Conservation (phyloP, 1,284 basidiomycete genomes). For the Somion occarium region DNA sequence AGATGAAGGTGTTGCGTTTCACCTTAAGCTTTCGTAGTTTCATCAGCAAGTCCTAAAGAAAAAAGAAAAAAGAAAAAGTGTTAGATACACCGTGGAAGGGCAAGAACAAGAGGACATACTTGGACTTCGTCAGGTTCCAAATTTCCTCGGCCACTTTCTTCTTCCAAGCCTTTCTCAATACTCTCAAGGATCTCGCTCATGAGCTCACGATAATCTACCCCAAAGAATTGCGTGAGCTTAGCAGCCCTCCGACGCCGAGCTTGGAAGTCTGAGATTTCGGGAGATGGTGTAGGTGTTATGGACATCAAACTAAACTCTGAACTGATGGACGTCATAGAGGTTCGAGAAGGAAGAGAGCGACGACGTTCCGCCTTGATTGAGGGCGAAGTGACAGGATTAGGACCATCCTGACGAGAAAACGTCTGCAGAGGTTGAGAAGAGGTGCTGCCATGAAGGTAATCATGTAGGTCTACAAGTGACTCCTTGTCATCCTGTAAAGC, state of each 20-base stretch:
- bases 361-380: conserved; percentile 48
- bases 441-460: conserved; percentile 46
- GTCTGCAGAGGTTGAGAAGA: conserved; percentile 16
- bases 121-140: conserved; percentile 63
- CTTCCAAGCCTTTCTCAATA: conserved; percentile 69
- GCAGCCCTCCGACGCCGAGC: conserved; percentile 66
- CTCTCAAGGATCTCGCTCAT: conserved; percentile 73
- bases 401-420: conserved; percentile 13
- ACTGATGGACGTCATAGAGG: conserved; percentile 55
- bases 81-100: background rate
- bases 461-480: conserved; percentile 68
- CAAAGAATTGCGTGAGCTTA: conserved; percentile 79
- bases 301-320: conserved; percentile 36
- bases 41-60: conserved; percentile 54
- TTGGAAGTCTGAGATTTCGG: conserved; percentile 56
- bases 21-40: conserved; percentile 56
- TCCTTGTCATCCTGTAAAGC: conserved; percentile 59
- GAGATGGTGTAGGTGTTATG: conserved; percentile 26
- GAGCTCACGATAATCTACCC: conserved; percentile 72
- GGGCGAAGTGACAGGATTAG: conserved; percentile 13
- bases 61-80: conserved; percentile 6
- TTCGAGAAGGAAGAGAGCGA: conserved; percentile 60
- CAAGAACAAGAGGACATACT: conserved; percentile 36
- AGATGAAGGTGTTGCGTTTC: conserved; percentile 30
- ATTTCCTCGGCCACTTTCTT: conserved; percentile 58